Base-by-base conservation (phyloP, 2,329 filamentous ascomycete species). In the Ascochyta koolunga region DNA sequence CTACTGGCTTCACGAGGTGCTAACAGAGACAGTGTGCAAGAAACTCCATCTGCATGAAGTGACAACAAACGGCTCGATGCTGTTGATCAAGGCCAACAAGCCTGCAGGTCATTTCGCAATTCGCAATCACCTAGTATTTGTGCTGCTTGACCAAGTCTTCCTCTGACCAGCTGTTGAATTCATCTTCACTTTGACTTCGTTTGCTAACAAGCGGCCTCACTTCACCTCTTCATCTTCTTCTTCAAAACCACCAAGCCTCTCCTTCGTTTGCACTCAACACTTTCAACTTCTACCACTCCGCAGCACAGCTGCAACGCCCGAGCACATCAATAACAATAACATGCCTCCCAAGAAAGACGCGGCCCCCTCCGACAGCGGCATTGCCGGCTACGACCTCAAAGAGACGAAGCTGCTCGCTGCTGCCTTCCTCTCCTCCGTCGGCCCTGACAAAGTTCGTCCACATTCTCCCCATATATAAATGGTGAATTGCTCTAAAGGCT, bases 401-500 rank as follows among this genome's bases (percentile, higher is more conserved):
- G 71, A 74, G 32, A 65, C 61, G 16, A 65, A 65, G 48, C 43
- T 73, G 1, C 44, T 74, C 2, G 71, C 70, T 4, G 71, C 70
- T 4, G 71, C 70, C 2, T 71, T 67, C 54, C 10, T 74, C 9
- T 60, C 65, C 29, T 59, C 56, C 9, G 62, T 54, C 19, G 67
- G 56, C 5, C 52, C 54, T 1, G 71, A 69, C 62, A 73, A 72
- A 62, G 70, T 69, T 35, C 3, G 44, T 43, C 8, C 44, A 54
- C 49, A 7, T 13, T 15, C 5, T n/a, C 3, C n/a, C 10, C 13
- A 10, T 8, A 4, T 16, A 8, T 22, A 32, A 9, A 29, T 16
- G 13, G 13, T n/a, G 37, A 13, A 18, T 24, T 24, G 10, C n/a
- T 22, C 25, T 13, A 25, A 11, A 21, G 25, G 3, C 2, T 6